Evolutionary conservation across 1,284 basidiomycete genomes (phyloP), one percentile per base, ranked within the genome.

Genomic region (Trichosporon sp.): DNA sequence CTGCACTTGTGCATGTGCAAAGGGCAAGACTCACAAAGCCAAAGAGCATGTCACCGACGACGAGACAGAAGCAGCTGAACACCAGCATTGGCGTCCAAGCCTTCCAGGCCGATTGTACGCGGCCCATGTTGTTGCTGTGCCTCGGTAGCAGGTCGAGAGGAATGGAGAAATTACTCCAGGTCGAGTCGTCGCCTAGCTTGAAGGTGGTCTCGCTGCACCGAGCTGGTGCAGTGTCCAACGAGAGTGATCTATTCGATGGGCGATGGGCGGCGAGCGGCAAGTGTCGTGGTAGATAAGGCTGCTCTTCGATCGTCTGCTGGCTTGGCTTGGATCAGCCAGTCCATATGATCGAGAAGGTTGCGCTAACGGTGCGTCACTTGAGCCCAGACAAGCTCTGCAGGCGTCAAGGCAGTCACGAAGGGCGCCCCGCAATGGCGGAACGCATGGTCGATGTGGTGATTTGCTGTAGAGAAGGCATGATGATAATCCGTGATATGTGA

Each of bases 41-140:
- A 13, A 63, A 63, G 21, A 63, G 62, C 62, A 63, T 40, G 58
- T 63, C 57, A 3, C 62, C 62, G 25, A 59, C 58, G 3, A 63
- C 46, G 23, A 63, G 58, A 31, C 46, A 34, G 34, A 63, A 63
- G 49, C 62, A 63, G 14, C 58, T 59, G 34, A 63, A 63, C 19
- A 52, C 62, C 16, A 63, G 58, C 19, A 54, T 27, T 2, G 62
- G 62, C 29, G 62, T 63, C 58, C 59, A 56, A 4, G 34, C 19
- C n/a, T n/a, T n/a, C 58, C 58, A 59, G 34, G 49, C 49, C 9
- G 25, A 31, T n/a, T 27, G 49, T 8, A 54, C 49, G 58, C 69
- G 69, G 13, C 64, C 64, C 4, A 71, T 32, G 40, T 7, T 44
- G 40, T 10, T n/a, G 36, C 9, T 37, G 9, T n/a, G n/a, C n/a